Evolutionary conservation across 2,329 filamentous ascomycete species (phyloP).

Genomic region (Alternaria dauci): DNA sequence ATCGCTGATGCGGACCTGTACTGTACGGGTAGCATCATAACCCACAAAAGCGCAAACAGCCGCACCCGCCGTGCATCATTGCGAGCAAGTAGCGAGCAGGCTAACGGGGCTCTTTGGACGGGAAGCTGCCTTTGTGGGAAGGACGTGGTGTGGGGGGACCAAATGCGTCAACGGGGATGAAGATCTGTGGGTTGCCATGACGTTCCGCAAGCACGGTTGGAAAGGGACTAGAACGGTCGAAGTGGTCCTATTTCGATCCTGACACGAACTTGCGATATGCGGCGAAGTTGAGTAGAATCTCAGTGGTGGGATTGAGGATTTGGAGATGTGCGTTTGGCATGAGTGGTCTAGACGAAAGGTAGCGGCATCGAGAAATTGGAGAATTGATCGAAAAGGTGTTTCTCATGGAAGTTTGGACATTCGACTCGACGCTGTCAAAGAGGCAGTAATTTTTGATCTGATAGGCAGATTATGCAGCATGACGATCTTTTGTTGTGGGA

Average conservation of each 20-base stretch:
- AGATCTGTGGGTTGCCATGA: conserved; percentile 29
- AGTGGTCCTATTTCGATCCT: not conserved
- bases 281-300: not conserved
- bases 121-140: not conserved
- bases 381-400: conserved; percentile 4
- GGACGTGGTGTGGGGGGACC: conserved; percentile 10
- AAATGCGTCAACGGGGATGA: conserved; percentile 7
- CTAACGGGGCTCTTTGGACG: not conserved
- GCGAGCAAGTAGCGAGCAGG: not conserved
- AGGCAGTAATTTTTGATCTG: not conserved
- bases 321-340: not conserved
- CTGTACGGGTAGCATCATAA: conserved; percentile 8
- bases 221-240: conserved; percentile 9
- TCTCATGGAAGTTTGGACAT: not conserved
- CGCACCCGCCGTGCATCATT: not conserved
- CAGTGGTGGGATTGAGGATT: not conserved
- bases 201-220: conserved; percentile 9
- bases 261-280: not conserved
- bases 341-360: conserved; percentile 9
- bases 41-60: conserved; percentile 7
- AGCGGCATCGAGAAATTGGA: conserved; percentile 15
- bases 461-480: not conserved
- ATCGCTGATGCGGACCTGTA: conserved; percentile 3
- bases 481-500: conserved; percentile 5
- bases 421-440: conserved; percentile 1